Evolutionary conservation across 2,329 filamentous ascomycete genomes (phyloP).

Genomic region (Penicillium sp.): DNA sequence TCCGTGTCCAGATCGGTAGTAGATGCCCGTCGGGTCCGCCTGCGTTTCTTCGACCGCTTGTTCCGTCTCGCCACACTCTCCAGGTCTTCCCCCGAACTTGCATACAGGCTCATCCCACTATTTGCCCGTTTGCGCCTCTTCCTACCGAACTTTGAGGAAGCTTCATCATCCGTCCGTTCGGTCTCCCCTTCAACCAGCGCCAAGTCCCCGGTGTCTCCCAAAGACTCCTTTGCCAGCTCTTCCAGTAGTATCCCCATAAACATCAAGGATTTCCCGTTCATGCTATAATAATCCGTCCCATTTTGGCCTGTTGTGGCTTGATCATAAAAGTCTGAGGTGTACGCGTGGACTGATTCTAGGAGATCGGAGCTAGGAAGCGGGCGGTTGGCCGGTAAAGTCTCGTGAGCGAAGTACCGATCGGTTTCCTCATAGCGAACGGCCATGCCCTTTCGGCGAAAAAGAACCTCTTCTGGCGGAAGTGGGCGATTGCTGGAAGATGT

Average conservation of each 20-base stretch:
- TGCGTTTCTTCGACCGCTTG: constrained; percentile 33
- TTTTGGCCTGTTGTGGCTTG: constrained; percentile 39
- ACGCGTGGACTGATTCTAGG: constrained; percentile 61
- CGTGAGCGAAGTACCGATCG: constrained; percentile 61
- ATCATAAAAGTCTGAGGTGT: constrained; percentile 61
- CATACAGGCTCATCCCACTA: constrained; percentile 24
- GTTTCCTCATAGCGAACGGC: constrained; percentile 58
- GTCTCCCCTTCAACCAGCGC: constrained; percentile 58
- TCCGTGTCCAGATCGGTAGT: constrained; percentile 31
- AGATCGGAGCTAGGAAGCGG: constrained; percentile 61
- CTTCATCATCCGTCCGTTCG: constrained; percentile 29
- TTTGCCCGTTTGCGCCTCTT: constrained; percentile 29
- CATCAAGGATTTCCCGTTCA: constrained; percentile 68
- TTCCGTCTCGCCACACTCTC: constrained; percentile 26
- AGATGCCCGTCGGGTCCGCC: constrained; percentile 25
- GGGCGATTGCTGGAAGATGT: constrained; percentile 42
- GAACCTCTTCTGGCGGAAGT: constrained; percentile 62
- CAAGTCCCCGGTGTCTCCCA: constrained; percentile 64
- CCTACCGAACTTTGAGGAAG: constrained; percentile 6
- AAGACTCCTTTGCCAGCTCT: constrained; percentile 56
- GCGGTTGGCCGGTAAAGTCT: constrained; percentile 44
- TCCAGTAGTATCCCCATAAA: constrained; percentile 66
- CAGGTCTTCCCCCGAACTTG: constrained; percentile 32
- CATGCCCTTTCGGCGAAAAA: constrained; percentile 58
- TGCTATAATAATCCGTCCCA: constrained; percentile 52